A percentile compares a stretch with the other conserved stretches of the same genome.
Conservation (phyloP, 306 rosid species). For the Oxytropis ochrocephala region DNA sequence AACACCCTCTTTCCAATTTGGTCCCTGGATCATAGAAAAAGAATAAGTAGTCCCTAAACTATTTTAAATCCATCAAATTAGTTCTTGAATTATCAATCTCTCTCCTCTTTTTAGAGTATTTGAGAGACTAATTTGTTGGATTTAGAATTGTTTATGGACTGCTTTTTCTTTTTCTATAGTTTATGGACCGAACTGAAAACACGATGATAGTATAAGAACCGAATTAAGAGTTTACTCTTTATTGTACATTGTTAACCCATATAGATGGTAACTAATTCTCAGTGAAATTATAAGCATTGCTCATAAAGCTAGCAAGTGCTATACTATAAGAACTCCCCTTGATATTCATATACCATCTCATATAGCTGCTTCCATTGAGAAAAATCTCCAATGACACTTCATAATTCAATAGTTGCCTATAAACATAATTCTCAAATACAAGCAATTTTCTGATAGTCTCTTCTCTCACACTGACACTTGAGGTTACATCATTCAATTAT, state of each 20-base stretch:
- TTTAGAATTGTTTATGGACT: no score
- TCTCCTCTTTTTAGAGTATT: no score
- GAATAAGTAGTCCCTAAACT: no score
- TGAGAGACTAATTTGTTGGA: no score
- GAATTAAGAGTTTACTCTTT: no score
- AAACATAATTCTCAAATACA: slow-evolving; percentile 43
- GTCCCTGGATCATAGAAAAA: no score
- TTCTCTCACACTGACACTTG: neutral
- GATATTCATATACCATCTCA: slow-evolving; percentile 44
- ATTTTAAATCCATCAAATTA: no score
- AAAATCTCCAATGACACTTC: slow-evolving; percentile 66
- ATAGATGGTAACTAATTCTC: neutral
- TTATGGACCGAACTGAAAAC: no score
- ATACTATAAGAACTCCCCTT: slow-evolving; percentile 8
- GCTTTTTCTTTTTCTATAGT: no score
- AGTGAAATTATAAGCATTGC: neutral
- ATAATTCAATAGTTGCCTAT: slow-evolving; percentile 23
- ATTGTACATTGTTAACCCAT: neutral
- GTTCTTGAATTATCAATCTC: no score
- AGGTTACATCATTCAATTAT: neutral
- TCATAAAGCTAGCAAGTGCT: slow-evolving; percentile 34
- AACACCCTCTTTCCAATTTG: no score
- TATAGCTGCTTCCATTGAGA: slow-evolving; percentile 44
- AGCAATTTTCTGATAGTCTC: slow-evolving; percentile 1
- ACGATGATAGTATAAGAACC: no score